phyloP scores from a whole-genome alignment of 148 eudicot species.

The Nepenthes mirabilis region DNA sequence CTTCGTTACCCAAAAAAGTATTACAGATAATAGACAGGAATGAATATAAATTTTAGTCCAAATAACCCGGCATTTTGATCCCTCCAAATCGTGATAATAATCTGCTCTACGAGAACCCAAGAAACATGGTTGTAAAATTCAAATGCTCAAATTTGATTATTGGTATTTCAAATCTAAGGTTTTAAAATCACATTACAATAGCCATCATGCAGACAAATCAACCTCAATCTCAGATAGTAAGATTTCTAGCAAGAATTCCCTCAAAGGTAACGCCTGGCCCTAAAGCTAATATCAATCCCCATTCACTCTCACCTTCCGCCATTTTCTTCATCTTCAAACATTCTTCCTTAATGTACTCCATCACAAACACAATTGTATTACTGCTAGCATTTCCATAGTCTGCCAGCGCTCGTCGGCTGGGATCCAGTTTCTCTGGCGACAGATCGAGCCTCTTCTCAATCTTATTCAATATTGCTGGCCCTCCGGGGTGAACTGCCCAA shows the following conservation, averaged over 20 bases:
- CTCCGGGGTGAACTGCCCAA: conserved; percentile 99
- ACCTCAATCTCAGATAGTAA: conserved; percentile 16
- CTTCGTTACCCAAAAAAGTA: too few species aligned
- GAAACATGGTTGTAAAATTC: too few species aligned
- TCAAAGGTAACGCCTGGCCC: conserved; percentile 94
- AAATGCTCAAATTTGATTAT: too few species aligned
- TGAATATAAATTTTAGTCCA: too few species aligned
- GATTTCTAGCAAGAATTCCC: conserved; percentile 82
- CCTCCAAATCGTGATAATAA: too few species aligned
- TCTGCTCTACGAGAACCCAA: too few species aligned
- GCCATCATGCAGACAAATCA: too few species aligned
- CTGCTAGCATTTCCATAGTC: conserved; percentile 95
- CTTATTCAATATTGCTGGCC: conserved; percentile 80
- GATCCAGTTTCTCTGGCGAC: conserved; percentile 47
- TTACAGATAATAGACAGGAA: too few species aligned
- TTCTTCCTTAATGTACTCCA: conserved; percentile 84
- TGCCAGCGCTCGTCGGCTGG: conserved; percentile 70
- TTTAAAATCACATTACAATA: too few species aligned
- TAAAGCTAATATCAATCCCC: conserved; percentile 93
- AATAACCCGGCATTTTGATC: too few species aligned
- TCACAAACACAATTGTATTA: conserved; percentile 86
- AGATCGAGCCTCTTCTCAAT: conserved; percentile 64
- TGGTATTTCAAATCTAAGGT: too few species aligned
- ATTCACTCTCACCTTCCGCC: conserved; percentile 25
- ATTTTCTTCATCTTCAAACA: conserved; percentile 22